A percentile compares a stretch with the other conserved stretches of the same genome.
Conservation (phyloP, 75 land plant genomes). For the Pseudotsuga menziesii region DNA sequence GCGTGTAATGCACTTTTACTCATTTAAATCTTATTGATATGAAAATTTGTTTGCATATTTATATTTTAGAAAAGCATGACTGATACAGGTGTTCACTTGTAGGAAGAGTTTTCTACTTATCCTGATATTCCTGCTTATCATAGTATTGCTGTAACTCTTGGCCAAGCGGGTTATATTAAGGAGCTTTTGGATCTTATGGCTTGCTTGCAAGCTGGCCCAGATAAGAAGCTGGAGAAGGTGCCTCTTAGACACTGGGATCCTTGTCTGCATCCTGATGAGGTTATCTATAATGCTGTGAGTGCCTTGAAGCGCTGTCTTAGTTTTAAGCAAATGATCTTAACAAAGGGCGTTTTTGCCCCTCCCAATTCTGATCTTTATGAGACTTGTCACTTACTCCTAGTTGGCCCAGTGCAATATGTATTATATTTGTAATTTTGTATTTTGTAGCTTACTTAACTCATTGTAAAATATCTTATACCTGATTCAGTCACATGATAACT, state of each 20-base stretch:
- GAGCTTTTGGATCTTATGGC: conserved; percentile 62
- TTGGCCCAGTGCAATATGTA: too few relatives aligned
- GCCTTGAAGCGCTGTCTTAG: background rate
- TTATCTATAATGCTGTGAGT: conserved; percentile 82
- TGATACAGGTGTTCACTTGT: background rate
- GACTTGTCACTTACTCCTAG: too few relatives aligned
- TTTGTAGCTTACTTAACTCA: too few relatives aligned
- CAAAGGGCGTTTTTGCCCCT: too few relatives aligned
- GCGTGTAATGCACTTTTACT: conserved; percentile 44
- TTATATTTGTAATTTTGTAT: too few relatives aligned
- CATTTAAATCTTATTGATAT: conserved; percentile 4
- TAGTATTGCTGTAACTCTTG: conserved; percentile 76
- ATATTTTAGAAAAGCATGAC: background rate
- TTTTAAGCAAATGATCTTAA: background rate
- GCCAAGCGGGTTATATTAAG: conserved; percentile 81
- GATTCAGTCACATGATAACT: too few relatives aligned
- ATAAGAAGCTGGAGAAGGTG: conserved; percentile 37
- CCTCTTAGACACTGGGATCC: conserved; percentile 56
- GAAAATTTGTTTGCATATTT: conserved; percentile 1
- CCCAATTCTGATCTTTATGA: too few relatives aligned
- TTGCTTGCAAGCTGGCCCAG: conserved; percentile 51
- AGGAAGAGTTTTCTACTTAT: conserved; percentile 64
- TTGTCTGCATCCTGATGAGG: conserved; percentile 67
- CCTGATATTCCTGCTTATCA: conserved; percentile 95
- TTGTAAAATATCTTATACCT: too few relatives aligned